These are phyloP conservation scores for Hygrophila difformis DNA, from an alignment of 257 asterid genomes.

Conservation along the genomic window DNA sequence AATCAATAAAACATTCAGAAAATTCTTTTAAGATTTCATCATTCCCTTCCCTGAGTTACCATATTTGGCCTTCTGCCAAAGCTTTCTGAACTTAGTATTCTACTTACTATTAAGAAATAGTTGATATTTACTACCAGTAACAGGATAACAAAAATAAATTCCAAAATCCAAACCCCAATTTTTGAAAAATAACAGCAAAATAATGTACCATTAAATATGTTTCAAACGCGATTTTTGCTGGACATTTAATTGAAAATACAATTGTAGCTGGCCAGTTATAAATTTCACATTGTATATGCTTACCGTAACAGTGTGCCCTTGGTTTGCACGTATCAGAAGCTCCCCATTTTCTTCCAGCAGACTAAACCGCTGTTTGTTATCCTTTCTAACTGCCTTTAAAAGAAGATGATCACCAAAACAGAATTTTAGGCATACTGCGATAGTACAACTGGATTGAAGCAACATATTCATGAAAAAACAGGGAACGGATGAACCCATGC, in stretches of 20 bases:
- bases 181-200: too few relatives aligned
- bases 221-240: too few relatives aligned
- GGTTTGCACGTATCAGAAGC: slow-evolving; percentile 88
- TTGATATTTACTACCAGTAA: background rate
- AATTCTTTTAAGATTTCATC: slow-evolving; percentile 1
- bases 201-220: too few relatives aligned
- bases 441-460: too few relatives aligned
- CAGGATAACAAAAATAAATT: background rate
- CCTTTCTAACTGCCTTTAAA: slow-evolving; percentile 65
- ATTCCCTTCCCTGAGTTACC: background rate
- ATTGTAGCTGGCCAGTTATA: too few relatives aligned
- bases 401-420: slow-evolving; percentile 7
- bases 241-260: background rate
- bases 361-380: slow-evolving; percentile 82
- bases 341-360: slow-evolving; percentile 79
- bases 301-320: slow-evolving; percentile 77
- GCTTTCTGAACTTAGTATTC: background rate
- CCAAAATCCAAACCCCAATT: too few relatives aligned
- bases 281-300: slow-evolving; percentile 4
- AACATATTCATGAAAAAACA: too few relatives aligned
- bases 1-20: too few relatives aligned
- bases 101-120: background rate
- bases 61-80: background rate
- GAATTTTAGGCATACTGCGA: background rate
- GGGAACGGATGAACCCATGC: background rate